Base-by-base conservation (phyloP, 2,329 filamentous ascomycete species). In the Xylaria polymorpha region DNA sequence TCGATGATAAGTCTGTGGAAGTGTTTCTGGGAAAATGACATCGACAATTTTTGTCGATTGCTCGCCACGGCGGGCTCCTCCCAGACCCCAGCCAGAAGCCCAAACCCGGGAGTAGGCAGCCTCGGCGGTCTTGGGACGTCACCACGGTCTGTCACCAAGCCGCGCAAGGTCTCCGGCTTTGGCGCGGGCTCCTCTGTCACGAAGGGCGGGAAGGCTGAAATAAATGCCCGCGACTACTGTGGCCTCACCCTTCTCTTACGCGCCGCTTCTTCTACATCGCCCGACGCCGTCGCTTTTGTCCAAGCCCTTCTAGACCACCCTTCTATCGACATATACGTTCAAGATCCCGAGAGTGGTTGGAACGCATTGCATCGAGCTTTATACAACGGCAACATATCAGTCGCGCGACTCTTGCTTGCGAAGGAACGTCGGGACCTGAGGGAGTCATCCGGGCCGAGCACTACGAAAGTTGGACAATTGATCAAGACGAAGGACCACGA, bases 401-500 rank as follows among this genome's bases (percentile, higher is more conserved):
- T 97, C 73, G 96, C 96, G 2, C 90, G 94, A 56, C 85, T 93
- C 22, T 89, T 99, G 39, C 85, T 99, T 72, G 89, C 91, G 61
- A 91, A 91, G 73, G 95, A 98, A 78, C 85, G 90, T 25, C 87
- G 86, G 44, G 89, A 94, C 63, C 76, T 86, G 72, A 84, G 81
- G 3, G 85, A 89, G 50, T 90, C 90, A 71, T 88, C 88, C 7
- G 83, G 86, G 29, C 86, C 85, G 15, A 84, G 87, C 20, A 82
- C 86, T 22, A 85, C 88, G 72, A 89, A 89, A 75, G 88, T 90
- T 39, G 90, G 91, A 10, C 91, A 91, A 35, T 83, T 98, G 50
- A 94, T 98, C 76, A 98, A 97, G 82, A 93, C 96, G 61, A 99
- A 98, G 80, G 96, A 99, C 77, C 90, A 92, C 67, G 96, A 98